Conservation (phyloP, 139 green algal genomes). For the Haematococcus lacustris region DNA sequence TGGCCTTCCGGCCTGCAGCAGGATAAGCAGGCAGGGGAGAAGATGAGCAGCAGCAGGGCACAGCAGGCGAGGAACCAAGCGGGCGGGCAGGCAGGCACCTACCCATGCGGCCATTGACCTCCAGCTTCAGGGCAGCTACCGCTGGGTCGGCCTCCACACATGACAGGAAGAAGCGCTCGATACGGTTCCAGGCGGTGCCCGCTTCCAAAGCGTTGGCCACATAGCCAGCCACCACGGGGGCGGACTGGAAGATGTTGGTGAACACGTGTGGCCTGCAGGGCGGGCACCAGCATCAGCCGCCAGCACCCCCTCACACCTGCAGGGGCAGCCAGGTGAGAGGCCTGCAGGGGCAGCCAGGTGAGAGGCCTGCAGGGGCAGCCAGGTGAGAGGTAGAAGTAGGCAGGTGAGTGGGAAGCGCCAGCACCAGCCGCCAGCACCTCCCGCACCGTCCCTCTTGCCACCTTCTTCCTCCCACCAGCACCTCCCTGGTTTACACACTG, state of each 20-base stretch:
- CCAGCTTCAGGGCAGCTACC: conserved; percentile 7
- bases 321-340: neutral
- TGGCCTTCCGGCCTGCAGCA: conserved; percentile 21
- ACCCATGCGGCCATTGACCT: conserved; percentile 21
- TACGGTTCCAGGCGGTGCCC: conserved; percentile 8
- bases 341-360: neutral
- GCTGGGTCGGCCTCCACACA: conserved; percentile 15
- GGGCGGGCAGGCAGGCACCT: neutral
- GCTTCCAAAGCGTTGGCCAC: conserved; percentile 20
- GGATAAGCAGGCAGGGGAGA: neutral
- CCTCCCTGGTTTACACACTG: too few species aligned
- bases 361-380: neutral
- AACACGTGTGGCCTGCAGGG: conserved; percentile 19
- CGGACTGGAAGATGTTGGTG: conserved; percentile 27
- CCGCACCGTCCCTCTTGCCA: too few species aligned
- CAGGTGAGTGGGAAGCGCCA: neutral
- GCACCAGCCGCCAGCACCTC: neutral
- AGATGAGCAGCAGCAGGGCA: neutral
- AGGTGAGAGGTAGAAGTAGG: neutral
- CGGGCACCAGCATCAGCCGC: too few species aligned
- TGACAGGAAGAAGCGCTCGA: conserved; percentile 35
- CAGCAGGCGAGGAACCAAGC: neutral
- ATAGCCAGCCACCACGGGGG: conserved; percentile 14
- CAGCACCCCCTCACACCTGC: too few species aligned
- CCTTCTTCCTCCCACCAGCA: too few species aligned